Conservation (phyloP, 441 rosid genomes). For the Melastoma candidum region DNA sequence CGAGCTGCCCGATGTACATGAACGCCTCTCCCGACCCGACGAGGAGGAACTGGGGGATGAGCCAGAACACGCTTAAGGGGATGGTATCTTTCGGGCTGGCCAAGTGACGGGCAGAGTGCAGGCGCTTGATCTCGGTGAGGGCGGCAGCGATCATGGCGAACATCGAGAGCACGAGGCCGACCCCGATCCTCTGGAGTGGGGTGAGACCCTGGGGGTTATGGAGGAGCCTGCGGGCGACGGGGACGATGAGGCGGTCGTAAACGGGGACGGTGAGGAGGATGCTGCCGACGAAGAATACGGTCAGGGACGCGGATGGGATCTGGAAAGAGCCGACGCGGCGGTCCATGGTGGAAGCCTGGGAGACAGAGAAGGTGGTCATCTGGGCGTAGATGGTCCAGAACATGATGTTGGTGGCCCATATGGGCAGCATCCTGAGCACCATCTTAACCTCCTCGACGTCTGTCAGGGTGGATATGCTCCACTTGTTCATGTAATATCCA, state of each 20-base stretch:
- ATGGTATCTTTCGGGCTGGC: conserved; percentile 32
- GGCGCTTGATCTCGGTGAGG: conserved; percentile 47
- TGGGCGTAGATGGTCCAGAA: conserved; percentile 94
- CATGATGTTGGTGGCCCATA: conserved; percentile 82
- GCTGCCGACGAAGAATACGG: conserved; percentile 69
- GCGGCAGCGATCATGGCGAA: conserved; percentile 67
- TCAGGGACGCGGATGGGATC: conserved; percentile 65
- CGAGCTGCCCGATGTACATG: conserved; percentile 72
- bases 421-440: conserved; percentile 74
- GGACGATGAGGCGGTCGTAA: conserved; percentile 53
- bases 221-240: conserved; percentile 32
- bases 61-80: conserved; percentile 65
- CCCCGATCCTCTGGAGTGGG: conserved; percentile 64
- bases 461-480: conserved; percentile 67
- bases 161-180: conserved; percentile 43
- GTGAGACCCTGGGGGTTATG: conserved; percentile 63
- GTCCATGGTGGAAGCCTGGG: conserved; percentile 80
- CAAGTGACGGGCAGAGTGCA: conserved; percentile 30
- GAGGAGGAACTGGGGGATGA: conserved; percentile 66
- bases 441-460: conserved; percentile 90
- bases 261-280: conserved; percentile 71
- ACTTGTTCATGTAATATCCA: conserved; percentile 29
- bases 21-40: conserved; percentile 86
- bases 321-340: conserved; percentile 68
- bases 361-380: conserved; percentile 76